These are phyloP conservation scores for Coniochaeta sp. DNA, from an alignment of 2,329 filamentous ascomycete species.

Conservation along the genomic window DNA sequence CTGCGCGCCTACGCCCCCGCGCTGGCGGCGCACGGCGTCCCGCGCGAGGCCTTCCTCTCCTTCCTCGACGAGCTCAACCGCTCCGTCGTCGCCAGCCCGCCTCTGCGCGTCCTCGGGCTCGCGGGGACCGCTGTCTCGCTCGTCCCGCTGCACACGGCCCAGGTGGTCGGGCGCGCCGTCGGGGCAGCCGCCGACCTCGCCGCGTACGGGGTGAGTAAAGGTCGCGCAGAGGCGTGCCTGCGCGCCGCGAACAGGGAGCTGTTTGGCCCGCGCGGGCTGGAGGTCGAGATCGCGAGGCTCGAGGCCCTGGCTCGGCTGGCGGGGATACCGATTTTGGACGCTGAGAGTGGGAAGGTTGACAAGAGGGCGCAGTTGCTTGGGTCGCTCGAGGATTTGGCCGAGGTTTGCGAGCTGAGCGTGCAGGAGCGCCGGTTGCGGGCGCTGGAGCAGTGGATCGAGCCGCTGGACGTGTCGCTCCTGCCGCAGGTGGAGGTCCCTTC, in stretches of 20 bases:
- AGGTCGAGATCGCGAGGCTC: constrained; percentile 10
- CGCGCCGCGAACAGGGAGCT: constrained; percentile 8
- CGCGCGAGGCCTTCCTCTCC: constrained; percentile 8
- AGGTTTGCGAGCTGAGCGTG: constrained; percentile 1
- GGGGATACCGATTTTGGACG: constrained; percentile 11
- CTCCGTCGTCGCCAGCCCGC: constrained; percentile 11
- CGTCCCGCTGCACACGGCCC: constrained; percentile 12
- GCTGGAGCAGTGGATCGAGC: constrained; percentile 9
- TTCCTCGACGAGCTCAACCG: constrained; percentile 14
- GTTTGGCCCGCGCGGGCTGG: constrained; percentile 8
- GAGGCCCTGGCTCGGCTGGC: constrained; percentile 12
- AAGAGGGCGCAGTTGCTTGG: constrained; percentile 7
- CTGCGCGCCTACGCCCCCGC: constrained; percentile 11
- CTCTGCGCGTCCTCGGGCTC: constrained; percentile 10
- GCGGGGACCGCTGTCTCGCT: constrained; percentile 9
- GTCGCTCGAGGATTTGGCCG: constrained; percentile 6
- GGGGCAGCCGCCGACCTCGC: not conserved
- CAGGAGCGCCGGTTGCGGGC: constrained; percentile 11
- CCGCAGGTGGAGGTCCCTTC: too few species aligned
- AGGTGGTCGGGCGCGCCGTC: constrained; percentile 5
- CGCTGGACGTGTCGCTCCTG: constrained; percentile 7
- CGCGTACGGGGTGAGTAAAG: constrained; percentile 9
- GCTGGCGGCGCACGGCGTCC: constrained; percentile 8
- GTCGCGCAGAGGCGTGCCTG: constrained; percentile 10
- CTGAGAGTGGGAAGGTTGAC: constrained; percentile 6